These are phyloP conservation scores for Malus sieversii DNA, from an alignment of 306 rosid genomes.

Conservation along the genomic window DNA sequence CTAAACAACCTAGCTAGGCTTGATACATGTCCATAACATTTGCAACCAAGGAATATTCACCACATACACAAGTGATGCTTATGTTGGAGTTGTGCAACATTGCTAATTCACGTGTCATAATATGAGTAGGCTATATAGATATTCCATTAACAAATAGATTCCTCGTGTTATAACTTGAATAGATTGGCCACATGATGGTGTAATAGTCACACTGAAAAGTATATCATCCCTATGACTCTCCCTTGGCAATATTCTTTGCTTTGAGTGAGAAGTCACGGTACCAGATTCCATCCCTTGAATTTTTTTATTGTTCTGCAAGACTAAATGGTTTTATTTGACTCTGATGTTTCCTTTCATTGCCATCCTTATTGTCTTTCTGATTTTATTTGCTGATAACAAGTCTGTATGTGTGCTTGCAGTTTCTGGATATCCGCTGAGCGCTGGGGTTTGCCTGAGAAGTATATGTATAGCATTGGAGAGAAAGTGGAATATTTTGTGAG, in stretches of 20 bases:
- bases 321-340: not conserved
- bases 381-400: not conserved
- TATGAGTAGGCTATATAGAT: too few species aligned
- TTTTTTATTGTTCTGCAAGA: not conserved
- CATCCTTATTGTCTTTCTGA: not conserved
- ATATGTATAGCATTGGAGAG: not conserved
- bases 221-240: not conserved
- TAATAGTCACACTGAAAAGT: too few species aligned
- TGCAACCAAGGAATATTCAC: too few species aligned
- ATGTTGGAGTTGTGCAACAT: too few species aligned
- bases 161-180: too few species aligned
- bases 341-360: not conserved
- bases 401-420: not conserved
- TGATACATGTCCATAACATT: too few species aligned
- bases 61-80: too few species aligned
- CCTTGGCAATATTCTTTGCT: not conserved
- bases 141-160: too few species aligned
- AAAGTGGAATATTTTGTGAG: not conserved
- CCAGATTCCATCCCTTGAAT: not conserved
- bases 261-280: not conserved
- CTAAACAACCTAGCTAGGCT: too few species aligned
- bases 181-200: too few species aligned
- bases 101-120: too few species aligned
- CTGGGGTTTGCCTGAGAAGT: not conserved
- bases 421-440: not conserved